Base-by-base conservation (phyloP, 2,329 filamentous ascomycete genomes). In the Pseudogymnoascus sp. region DNA sequence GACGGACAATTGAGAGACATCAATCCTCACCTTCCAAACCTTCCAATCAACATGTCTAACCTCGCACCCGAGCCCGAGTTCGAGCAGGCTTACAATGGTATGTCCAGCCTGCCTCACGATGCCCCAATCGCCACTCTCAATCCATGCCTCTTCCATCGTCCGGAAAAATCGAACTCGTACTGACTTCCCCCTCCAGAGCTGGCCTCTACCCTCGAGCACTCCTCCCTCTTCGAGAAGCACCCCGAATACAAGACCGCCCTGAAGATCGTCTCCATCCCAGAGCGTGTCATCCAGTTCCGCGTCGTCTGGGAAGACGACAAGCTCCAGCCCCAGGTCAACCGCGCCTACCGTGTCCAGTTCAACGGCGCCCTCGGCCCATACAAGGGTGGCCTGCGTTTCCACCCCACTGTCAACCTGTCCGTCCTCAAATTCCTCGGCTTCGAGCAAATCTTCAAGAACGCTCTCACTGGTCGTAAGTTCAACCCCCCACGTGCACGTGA, bases 381-480 rank as follows among this genome's bases (percentile, higher is more conserved):
- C 88, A 97, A 97, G 86, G 95, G 95, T 69, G 95, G 95, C 76
- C 87, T 97, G 70, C 85, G 95, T 71, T 91, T 99, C 79, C 95
- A 99, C 78, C 95, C 93, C 67, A 87, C 88, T 10, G 91, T 95
- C 78, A 95, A 89, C 78, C 76, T 88, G 73, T 86, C 84, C 67
- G 86, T 88, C 73, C 86, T 99, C 73, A 99, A 99, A 83, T 97
- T 97, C 81, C 85, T 99, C 74, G 95, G 93, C 69, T 97, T 97
- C 74, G 95, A 99, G 86, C 95, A 97, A 82, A 96, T 93, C 80
- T 97, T 97, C 85, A 97, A 97, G 86, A 97, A 97, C 90, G 95
- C 95, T 70, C 82, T 97, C 70, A 97, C 95, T 66, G 95, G 95
- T 74, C 80, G 89, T 93, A 81, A 82, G 90, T 86, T 65, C 50